Conservation (phyloP, 768 basidiomycete genomes). For the Kwoniella dendrophila region DNA sequence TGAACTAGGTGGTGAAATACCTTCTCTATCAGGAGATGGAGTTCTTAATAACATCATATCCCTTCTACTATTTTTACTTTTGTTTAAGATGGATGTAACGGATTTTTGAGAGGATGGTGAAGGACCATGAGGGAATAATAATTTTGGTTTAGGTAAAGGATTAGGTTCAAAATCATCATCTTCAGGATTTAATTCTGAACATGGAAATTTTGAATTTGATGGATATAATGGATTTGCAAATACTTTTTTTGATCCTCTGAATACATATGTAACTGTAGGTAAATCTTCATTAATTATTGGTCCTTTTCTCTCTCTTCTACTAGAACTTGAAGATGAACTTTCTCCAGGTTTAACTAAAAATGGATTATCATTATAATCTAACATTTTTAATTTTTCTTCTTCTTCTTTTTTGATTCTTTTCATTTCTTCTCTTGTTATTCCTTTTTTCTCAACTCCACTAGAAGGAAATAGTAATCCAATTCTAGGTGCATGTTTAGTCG, state of each 20-base stretch:
- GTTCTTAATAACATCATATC: background rate
- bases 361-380: constrained; percentile 41
- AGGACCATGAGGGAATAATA: constrained; percentile 41
- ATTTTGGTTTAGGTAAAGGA: constrained; percentile 41
- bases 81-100: too few species aligned
- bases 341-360: constrained; percentile 40
- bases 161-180: constrained; percentile 44
- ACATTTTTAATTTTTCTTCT: constrained; percentile 25
- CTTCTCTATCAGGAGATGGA: constrained; percentile 15
- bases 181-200: constrained; percentile 29
- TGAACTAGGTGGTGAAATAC: constrained; percentile 17
- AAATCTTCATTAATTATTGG: constrained; percentile 30
- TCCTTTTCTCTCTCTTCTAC: constrained; percentile 7
- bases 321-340: constrained; percentile 1
- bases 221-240: constrained; percentile 45
- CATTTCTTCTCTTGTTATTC: constrained; percentile 13
- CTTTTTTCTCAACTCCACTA: background rate
- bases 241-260: constrained; percentile 45
- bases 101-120: constrained; percentile 18
- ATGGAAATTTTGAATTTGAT: constrained; percentile 16
- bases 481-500: constrained; percentile 20
- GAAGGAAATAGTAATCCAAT: constrained; percentile 6
- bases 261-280: constrained; percentile 46
- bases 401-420: background rate
- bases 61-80: background rate